Base-by-base conservation (phyloP, 768 basidiomycete species). In the Crepidotus variabilis region DNA sequence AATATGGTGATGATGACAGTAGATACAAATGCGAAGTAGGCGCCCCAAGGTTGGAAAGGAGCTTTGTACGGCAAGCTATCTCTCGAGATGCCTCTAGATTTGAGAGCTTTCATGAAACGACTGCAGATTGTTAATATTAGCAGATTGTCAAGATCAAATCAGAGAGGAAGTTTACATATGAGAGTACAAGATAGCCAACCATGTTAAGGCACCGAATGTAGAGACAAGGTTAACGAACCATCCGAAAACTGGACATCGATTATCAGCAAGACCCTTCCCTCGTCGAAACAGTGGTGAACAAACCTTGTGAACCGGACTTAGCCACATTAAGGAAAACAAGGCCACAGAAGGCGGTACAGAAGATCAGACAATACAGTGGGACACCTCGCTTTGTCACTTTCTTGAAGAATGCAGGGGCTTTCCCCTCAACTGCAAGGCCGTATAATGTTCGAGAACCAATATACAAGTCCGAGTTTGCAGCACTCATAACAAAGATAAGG, bases 391-490 rank as follows among this genome's bases (percentile, higher is more conserved):
- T 62, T 54, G 78, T 78, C 28, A 78, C 77, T 50, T 67, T 72
- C 47, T 67, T 68, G 63, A 82, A 79, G 46, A 79, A 69, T 6
- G 65, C 67, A 24, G 77, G 78, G 6, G 78, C 79, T 60, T 81
- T 80, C 11, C 79, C 77, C 67, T 81, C 80, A 21, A 77, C 56
- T 6, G 79, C 78, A 11, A 81, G 65, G 16, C 76, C 80, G 58
- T 81, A 77, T 11, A 81, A 60, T 0, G 80, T 80, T 21, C 80
- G 70, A 11, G 77, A 78, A 24, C 75, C 78, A 51, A 78, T 79
- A 59, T 79, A 86, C 48, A 87, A 69, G 67, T 88, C 87, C 14
- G 81, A 82, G 66, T 86, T 87, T 18, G 85, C 79, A 2, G 79
- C 78, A 61, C 81, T 81, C 67, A 83, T 73, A n/a, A 86, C 82